Conservation (phyloP, 2,329 filamentous ascomycete genomes). For the Claviceps capensis region DNA sequence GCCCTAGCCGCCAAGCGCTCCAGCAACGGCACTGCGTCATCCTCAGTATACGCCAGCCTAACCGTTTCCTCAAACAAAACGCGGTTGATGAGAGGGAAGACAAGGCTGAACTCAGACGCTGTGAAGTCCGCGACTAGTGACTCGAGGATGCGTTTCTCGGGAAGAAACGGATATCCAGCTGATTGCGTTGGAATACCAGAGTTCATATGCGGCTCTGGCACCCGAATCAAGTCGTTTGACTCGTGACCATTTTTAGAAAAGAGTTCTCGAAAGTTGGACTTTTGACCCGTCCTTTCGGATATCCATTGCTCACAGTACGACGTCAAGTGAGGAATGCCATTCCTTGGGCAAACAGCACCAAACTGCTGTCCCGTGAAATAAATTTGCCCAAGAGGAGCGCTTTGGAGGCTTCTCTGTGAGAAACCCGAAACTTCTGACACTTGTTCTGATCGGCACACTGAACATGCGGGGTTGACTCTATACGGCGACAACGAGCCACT, state of each 20-base stretch:
- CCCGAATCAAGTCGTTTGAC: not conserved
- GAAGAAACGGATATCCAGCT: conserved; percentile 16
- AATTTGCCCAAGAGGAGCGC: conserved; percentile 19
- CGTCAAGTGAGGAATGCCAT: conserved; percentile 36
- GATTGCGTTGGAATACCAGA: no score
- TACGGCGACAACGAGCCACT: not conserved
- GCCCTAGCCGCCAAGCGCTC: conserved; percentile 25
- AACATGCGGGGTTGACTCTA: not conserved
- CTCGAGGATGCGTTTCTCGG: conserved; percentile 17
- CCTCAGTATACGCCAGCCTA: conserved; percentile 26
- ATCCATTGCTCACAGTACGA: conserved; percentile 34
- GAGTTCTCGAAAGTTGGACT: conserved; percentile 11
- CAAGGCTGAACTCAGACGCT: conserved; percentile 23
- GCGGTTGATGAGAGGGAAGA: conserved; percentile 35
- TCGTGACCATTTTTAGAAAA: not conserved
- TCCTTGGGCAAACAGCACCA: conserved; percentile 31
- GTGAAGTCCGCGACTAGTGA: conserved; percentile 13
- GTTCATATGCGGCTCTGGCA: not conserved
- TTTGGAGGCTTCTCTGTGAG: not conserved
- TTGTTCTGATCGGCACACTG: conserved; percentile 1
- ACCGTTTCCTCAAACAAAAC: conserved; percentile 33
- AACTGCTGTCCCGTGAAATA: conserved; percentile 34
- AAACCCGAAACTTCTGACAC: not conserved
- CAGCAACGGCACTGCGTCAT: conserved; percentile 7
- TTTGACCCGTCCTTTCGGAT: conserved; percentile 26